Conservation (phyloP, 2,329 filamentous ascomycete species). For the Ophiognomonia clavigignenti-juglandacearum region DNA sequence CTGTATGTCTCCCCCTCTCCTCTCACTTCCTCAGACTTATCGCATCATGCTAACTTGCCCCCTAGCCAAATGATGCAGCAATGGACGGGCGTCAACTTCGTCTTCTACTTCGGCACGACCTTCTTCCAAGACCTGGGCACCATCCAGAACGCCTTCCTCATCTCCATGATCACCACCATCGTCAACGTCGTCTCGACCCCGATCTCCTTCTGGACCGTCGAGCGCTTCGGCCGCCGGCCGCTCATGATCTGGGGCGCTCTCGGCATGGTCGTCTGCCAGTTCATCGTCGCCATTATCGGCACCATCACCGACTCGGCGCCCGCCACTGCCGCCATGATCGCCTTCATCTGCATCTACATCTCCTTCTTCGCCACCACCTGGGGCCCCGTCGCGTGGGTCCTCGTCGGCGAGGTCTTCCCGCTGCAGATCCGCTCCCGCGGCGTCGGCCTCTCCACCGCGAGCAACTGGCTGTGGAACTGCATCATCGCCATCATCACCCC, state of each 20-base stretch:
- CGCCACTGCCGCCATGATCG: slow-evolving; percentile 53
- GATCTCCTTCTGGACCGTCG: slow-evolving; percentile 67
- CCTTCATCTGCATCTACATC: slow-evolving; percentile 76
- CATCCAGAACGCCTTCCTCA: slow-evolving; percentile 64
- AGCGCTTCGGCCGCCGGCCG: slow-evolving; percentile 63
- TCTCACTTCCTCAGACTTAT: neutral
- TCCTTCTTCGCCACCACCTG: slow-evolving; percentile 75
- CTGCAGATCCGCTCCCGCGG: slow-evolving; percentile 69
- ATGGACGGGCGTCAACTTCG: slow-evolving; percentile 58
- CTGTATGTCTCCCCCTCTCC: slow-evolving; percentile 23
- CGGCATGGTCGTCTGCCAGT: slow-evolving; percentile 67
- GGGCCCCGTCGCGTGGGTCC: slow-evolving; percentile 41
- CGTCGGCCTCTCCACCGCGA: slow-evolving; percentile 65
- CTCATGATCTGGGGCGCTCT: slow-evolving; percentile 64
- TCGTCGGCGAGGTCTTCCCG: slow-evolving; percentile 73
- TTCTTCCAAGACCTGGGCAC: slow-evolving; percentile 65
- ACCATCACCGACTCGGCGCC: slow-evolving; percentile 37
- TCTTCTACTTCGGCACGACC: slow-evolving; percentile 66
- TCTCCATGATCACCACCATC: slow-evolving; percentile 68
- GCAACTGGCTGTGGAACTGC: slow-evolving; percentile 73
- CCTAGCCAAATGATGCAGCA: slow-evolving; percentile 53
- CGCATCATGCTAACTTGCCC: neutral
- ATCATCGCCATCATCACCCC: slow-evolving; percentile 58
- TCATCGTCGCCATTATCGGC: slow-evolving; percentile 62
- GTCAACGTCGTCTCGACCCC: slow-evolving; percentile 72